A percentile compares a stretch with the other conserved stretches of the same genome.
Evolutionary conservation across 352 stramenopile genomes (phyloP).

Genomic region (Pythium guiyangense): DNA sequence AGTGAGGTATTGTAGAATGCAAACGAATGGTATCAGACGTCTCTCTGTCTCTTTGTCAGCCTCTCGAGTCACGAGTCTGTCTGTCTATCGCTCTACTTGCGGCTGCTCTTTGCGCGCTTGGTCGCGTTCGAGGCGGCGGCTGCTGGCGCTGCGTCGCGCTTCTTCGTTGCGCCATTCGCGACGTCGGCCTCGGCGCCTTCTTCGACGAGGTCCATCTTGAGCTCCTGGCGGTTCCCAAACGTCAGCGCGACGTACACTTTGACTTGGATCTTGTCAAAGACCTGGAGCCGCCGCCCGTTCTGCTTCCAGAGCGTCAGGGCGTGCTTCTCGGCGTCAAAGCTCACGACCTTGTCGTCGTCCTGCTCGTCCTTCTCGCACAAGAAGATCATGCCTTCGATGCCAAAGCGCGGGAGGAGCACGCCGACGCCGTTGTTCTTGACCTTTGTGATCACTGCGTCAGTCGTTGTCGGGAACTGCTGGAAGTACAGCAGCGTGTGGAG

Average conservation of each 20-base stretch:
- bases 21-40: no score
- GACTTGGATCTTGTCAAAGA: slow-evolving; percentile 78
- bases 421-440: slow-evolving; percentile 93
- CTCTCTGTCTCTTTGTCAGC: no score
- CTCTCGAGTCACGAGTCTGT: no score
- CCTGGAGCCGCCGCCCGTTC: slow-evolving; percentile 46
- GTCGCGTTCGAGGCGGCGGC: neutral
- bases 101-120: neutral
- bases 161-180: slow-evolving; percentile 3
- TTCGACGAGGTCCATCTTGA: slow-evolving; percentile 76
- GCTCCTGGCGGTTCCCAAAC: slow-evolving; percentile 78
- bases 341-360: slow-evolving; percentile 48
- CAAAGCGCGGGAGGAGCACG: slow-evolving; percentile 97
- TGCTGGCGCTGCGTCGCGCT: neutral
- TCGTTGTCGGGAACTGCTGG: slow-evolving; percentile 70
- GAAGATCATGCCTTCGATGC: slow-evolving; percentile 96
- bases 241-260: slow-evolving; percentile 77
- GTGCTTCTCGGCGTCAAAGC: slow-evolving; percentile 50
- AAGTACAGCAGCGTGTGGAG: slow-evolving; percentile 99
- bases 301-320: slow-evolving; percentile 57
- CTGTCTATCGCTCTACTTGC: neutral
- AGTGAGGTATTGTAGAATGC: no score
- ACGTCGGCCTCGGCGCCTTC: slow-evolving; percentile 30
- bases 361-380: slow-evolving; percentile 75
- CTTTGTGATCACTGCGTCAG: slow-evolving; percentile 93